A percentile compares a stretch with the other conserved stretches of the same genome.
phyloP scores from a whole-genome alignment of 2,329 filamentous ascomycete genomes.

The Colletotrichum karsti region DNA sequence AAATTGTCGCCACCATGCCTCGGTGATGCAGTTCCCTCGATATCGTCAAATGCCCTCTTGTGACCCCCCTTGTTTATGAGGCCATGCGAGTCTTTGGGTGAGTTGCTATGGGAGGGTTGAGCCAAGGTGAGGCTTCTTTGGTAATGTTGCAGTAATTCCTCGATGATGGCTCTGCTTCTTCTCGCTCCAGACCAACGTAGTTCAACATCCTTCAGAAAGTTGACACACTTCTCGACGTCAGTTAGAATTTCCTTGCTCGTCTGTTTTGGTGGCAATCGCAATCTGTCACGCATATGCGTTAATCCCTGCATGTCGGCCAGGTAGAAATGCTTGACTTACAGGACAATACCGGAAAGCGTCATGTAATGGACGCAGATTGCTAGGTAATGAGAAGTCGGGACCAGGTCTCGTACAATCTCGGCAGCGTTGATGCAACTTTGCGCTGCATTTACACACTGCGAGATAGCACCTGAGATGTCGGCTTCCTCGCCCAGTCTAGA shows the following conservation, averaged over 20 bases:
- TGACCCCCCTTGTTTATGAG: too few relatives aligned
- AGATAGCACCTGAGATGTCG: not conserved
- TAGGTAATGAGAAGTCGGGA: not conserved
- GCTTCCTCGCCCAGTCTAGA: not conserved
- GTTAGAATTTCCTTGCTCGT: not conserved
- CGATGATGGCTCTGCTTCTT: constrained; percentile 34
- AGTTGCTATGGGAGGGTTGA: too few relatives aligned
- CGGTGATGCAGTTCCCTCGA: not conserved
- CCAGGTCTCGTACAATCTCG: not conserved
- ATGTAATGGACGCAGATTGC: not conserved
- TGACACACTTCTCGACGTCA: constrained; percentile 9
- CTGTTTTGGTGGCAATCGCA: not conserved
- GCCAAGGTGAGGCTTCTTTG: not conserved
- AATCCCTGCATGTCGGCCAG: too few relatives aligned
- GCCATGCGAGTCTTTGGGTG: too few relatives aligned
- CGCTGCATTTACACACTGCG: not conserved
- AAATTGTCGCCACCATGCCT: not conserved
- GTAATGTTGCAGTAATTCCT: constrained; percentile 30
- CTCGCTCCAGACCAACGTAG: constrained; percentile 35
- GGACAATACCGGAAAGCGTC: not conserved
- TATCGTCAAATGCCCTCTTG: not conserved
- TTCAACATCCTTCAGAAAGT: constrained; percentile 35
- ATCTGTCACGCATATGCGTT: not conserved
- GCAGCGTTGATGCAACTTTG: not conserved
- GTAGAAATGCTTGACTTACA: not conserved